These are phyloP conservation scores for Zygosaccharomyces sapae DNA, from an alignment of 1,139 yeast species.

Conservation along the genomic window DNA sequence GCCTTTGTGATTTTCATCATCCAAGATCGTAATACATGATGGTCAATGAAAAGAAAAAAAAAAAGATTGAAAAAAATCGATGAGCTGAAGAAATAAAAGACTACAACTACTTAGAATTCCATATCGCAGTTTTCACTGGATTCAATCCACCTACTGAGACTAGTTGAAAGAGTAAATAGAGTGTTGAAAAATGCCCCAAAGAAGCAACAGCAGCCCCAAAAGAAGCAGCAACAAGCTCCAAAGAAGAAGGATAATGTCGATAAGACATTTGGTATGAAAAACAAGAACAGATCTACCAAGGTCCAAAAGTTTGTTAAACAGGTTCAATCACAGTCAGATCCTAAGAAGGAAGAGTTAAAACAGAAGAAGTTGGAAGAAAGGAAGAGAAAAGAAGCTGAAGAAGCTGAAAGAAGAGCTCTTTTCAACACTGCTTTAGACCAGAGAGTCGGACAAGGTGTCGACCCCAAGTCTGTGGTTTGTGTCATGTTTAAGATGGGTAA, in stretches of 20 bases:
- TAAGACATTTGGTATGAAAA: conserved; percentile 91
- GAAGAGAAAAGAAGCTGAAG: conserved; percentile 86
- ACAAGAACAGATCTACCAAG: conserved; percentile 86
- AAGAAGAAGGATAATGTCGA: conserved; percentile 80
- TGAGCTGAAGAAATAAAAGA: conserved; percentile 1
- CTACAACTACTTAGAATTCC: background rate
- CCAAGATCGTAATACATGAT: background rate
- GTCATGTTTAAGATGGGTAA: conserved; percentile 84
- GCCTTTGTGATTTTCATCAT: conserved; percentile 1
- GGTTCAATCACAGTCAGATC: conserved; percentile 67
- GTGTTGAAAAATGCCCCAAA: conserved; percentile 56
- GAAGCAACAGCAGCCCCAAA: conserved; percentile 57
- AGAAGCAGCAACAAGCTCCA: no score
- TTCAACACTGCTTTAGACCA: conserved; percentile 68
- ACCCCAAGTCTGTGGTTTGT: conserved; percentile 92
- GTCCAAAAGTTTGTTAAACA: conserved; percentile 85
- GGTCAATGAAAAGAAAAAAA: background rate
- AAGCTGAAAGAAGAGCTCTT: conserved; percentile 77
- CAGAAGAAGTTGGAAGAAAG: conserved; percentile 78
- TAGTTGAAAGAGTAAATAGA: background rate
- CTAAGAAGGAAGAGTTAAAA: conserved; percentile 72
- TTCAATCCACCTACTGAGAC: no score
- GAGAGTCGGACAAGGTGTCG: conserved; percentile 95
- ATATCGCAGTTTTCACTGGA: background rate
- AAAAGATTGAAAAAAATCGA: conserved; percentile 2